These are phyloP conservation scores for Fusarium verrucosum DNA, from an alignment of 2,329 filamentous ascomycete genomes.

Conservation along the genomic window DNA sequence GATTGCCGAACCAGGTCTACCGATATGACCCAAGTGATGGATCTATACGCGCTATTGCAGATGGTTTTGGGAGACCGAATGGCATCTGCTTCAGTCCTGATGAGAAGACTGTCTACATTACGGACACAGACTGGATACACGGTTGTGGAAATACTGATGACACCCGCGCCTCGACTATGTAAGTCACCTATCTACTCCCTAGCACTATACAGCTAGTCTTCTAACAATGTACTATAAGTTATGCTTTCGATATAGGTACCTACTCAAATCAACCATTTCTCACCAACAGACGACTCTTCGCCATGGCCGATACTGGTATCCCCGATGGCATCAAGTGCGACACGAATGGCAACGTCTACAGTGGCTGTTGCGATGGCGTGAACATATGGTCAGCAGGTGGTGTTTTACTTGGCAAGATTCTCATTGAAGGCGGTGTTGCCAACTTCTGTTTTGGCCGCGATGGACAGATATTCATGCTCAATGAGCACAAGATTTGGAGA, in stretches of 20 bases:
- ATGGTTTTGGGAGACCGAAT: conserved; percentile 59
- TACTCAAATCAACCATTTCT: conserved; percentile 51
- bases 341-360: conserved; percentile 58
- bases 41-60: conserved; percentile 56
- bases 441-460: conserved; percentile 60
- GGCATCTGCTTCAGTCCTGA: conserved; percentile 59
- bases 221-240: conserved; percentile 31
- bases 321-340: conserved; percentile 61
- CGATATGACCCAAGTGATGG: conserved; percentile 54
- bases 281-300: conserved; percentile 60
- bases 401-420: conserved; percentile 56
- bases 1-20: conserved; percentile 59
- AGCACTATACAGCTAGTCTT: rapidly evolving
- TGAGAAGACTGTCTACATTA: conserved; percentile 56
- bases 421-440: conserved; percentile 53
- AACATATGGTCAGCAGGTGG: conserved; percentile 59
- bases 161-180: conserved; percentile 42
- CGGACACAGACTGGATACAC: conserved; percentile 52
- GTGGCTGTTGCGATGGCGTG: conserved; percentile 59
- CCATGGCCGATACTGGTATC: conserved; percentile 57
- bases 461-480: conserved; percentile 57
- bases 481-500: conserved; percentile 56
- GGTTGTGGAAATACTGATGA: conserved; percentile 48
- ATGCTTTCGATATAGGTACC: conserved; percentile 49
- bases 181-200: neutral